Conservation (phyloP, 164 flowering plant species). For the Aristolochia californica region DNA sequence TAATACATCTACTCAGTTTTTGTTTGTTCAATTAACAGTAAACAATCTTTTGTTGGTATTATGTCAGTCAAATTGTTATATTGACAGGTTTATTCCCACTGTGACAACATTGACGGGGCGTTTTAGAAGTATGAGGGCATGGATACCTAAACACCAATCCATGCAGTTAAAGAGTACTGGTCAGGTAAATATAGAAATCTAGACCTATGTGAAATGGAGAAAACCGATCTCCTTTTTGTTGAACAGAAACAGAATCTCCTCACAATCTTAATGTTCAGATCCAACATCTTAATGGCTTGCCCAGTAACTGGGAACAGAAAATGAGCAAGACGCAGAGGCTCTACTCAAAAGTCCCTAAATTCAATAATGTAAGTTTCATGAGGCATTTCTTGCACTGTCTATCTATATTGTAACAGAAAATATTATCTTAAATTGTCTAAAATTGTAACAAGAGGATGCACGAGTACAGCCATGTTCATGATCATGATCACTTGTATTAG, state of each 20-base stretch:
- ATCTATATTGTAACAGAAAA: too few species aligned
- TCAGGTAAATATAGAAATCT: slow-evolving; percentile 31
- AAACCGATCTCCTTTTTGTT: too few species aligned
- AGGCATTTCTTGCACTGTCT: not conserved
- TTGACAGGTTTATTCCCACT: slow-evolving; percentile 61
- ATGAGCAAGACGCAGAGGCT: slow-evolving; percentile 56
- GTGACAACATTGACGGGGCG: slow-evolving; percentile 75
- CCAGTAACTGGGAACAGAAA: slow-evolving; percentile 50
- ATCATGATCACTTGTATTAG: not conserved
- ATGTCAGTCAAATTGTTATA: not conserved
- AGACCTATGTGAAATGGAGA: too few species aligned
- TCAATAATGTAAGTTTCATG: slow-evolving; percentile 44
- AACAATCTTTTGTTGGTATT: not conserved
- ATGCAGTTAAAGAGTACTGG: slow-evolving; percentile 52
- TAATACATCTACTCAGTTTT: slow-evolving; percentile 14
- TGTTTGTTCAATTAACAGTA: not conserved
- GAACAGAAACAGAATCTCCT: too few species aligned
- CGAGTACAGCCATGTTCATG: too few species aligned
- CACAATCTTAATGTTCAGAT: slow-evolving; percentile 20
- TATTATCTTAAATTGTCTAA: too few species aligned
- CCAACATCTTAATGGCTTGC: slow-evolving; percentile 57
- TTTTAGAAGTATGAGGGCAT: slow-evolving; percentile 65
- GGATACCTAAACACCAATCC: slow-evolving; percentile 71
- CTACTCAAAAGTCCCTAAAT: slow-evolving; percentile 60
- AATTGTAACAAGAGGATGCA: too few species aligned